Evolutionary conservation across 1,284 basidiomycete genomes (phyloP), one percentile per base, ranked within the genome.

Genomic region (Leccinum subrobustum): DNA sequence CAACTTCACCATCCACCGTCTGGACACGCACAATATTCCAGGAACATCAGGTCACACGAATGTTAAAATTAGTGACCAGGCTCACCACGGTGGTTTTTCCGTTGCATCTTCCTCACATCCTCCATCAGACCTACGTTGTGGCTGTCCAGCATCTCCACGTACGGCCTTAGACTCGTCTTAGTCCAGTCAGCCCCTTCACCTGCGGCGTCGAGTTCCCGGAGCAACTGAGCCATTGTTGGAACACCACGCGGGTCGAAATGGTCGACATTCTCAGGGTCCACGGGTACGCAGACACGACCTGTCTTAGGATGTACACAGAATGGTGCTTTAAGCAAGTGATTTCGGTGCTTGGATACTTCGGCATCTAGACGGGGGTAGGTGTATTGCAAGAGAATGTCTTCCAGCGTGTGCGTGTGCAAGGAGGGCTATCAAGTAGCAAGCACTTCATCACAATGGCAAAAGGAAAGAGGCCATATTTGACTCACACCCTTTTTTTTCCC

Each of bases 271-370:
- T 77, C 77, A 2, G 94, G 91, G 69, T 97, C 90, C 31, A 99
- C 80, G 1, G 97, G 97, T 0, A 99, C 93, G 75, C 96, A 99
- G 9, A 99, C 87, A 47, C 95, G 86, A 1, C 96, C 96, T 1
- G 97, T 99, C 63, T 94, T 94, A 0, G 97, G 96, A 75, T 99
- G 96, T 0, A 99, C 82, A 72, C 95, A 97, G 76, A 99, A 99
- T 0, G 97, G 97, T 27, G 94, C 90, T 76, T 99, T 99, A 63
- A 99, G 86, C 79, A 99, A 83, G 78, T 99, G 97, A 78, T 99
- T 99, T 60, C 95, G 84, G 70, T 96, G 94, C 72, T 98, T 97
- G 2, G 95, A 96, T 14, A 99, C 96, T 75, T 99, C 96, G 6
- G 93, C 90, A 75, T 99, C 96, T 63, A 99, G 86, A 16, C 96